Evolutionary conservation across 169 alveolate species (phyloP).

Genomic region (Plasmodium fragile): DNA sequence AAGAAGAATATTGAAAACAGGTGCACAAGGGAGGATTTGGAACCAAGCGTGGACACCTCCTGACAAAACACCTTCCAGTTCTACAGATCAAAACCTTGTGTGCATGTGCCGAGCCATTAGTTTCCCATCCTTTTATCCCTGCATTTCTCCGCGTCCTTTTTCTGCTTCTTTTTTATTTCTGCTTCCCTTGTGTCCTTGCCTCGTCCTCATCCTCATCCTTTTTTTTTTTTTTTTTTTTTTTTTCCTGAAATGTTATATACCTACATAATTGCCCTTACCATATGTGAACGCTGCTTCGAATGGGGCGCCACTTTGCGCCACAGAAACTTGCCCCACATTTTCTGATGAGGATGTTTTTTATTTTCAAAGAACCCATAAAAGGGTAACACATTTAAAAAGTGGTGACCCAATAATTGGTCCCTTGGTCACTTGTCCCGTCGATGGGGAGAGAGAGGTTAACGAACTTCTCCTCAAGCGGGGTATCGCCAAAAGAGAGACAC

Average conservation of each 20-base stretch:
- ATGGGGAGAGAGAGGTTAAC: neutral
- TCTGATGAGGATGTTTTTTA: constrained; percentile 1
- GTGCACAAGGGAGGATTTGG: neutral
- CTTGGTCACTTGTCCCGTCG: neutral
- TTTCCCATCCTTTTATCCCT: no score
- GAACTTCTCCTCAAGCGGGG: neutral
- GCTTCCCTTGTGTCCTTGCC: no score
- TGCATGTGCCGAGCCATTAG: neutral
- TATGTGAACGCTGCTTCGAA: neutral
- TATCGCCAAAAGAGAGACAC: neutral
- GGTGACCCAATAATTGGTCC: neutral
- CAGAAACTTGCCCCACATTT: neutral
- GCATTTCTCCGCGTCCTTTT: neutral
- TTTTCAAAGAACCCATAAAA: constrained; percentile 14
- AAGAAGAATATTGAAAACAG: neutral
- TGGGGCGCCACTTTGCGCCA: neutral
- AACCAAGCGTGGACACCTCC: neutral
- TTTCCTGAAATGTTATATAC: neutral
- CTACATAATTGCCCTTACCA: neutral
- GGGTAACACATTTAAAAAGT: constrained; percentile 3
- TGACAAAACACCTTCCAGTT: neutral
- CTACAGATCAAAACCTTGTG: neutral
- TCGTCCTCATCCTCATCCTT: no score
- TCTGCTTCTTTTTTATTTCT: neutral
- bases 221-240: neutral